These are phyloP conservation scores for Carex myosuroides DNA, from an alignment of 176 grass and related monocot species.

Conservation along the genomic window DNA sequence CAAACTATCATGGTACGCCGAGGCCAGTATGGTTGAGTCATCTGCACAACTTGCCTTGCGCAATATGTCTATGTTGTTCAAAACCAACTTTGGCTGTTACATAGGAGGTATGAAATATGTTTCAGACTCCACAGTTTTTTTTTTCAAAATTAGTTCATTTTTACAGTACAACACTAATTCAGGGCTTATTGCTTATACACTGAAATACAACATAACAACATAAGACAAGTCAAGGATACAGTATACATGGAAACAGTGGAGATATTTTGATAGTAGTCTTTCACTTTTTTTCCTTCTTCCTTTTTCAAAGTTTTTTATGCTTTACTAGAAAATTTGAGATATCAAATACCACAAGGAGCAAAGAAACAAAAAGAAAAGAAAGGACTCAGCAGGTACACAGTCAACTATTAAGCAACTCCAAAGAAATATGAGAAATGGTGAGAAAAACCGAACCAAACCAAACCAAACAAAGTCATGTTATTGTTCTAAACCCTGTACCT, in stretches of 20 bases:
- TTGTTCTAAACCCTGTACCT: conserved; percentile 38
- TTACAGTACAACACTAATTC: background rate
- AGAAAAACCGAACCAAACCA: background rate
- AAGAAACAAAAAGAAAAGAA: background rate
- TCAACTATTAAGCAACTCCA: background rate
- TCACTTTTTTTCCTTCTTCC: background rate
- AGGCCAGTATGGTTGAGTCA: conserved; percentile 53
- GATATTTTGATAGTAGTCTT: background rate
- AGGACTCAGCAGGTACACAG: background rate
- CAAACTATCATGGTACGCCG: conserved; percentile 81
- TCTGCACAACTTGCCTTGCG: conserved; percentile 50
- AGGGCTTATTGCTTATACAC: background rate
- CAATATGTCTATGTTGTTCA: conserved; percentile 83
- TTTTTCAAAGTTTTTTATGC: background rate
- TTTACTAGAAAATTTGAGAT: background rate
- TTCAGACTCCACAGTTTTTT: background rate
- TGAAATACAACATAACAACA: background rate
- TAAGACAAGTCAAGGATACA: background rate
- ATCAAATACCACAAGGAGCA: background rate
- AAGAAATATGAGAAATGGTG: background rate
- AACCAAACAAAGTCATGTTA: background rate
- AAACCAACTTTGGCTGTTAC: conserved; percentile 78
- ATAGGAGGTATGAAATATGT: background rate
- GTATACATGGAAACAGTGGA: background rate
- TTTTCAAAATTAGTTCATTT: background rate